phyloP scores from a whole-genome alignment of 2,329 filamentous ascomycete genomes.

The Stagonosporopsis vannaccii region DNA sequence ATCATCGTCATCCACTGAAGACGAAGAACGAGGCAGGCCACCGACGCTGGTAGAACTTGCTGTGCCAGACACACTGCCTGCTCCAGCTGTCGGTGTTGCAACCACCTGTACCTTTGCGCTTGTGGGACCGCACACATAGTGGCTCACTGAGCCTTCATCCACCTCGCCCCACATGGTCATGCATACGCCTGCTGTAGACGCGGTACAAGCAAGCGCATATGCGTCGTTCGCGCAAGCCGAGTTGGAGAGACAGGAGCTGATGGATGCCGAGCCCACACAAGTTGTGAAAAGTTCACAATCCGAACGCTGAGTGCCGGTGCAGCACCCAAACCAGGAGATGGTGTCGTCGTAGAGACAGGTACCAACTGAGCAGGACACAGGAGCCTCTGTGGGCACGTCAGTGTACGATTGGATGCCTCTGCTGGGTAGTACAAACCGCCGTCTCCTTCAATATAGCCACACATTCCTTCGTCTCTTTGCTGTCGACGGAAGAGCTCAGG shows the following conservation, averaged over 20 bases:
- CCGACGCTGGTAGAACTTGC: neutral
- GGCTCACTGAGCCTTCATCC: constrained; percentile 11
- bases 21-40: neutral
- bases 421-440: constrained; percentile 8
- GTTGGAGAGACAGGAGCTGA: constrained; percentile 17
- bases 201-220: constrained; percentile 18
- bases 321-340: constrained; percentile 30
- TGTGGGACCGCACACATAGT: constrained; percentile 23
- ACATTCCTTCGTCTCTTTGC: constrained; percentile 15
- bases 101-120: constrained; percentile 15
- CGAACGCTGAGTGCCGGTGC: constrained; percentile 12
- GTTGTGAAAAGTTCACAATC: constrained; percentile 20
- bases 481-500: constrained; percentile 25
- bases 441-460: constrained; percentile 25
- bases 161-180: constrained; percentile 17
- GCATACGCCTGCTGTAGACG: constrained; percentile 17
- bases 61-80: neutral
- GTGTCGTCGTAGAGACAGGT: constrained; percentile 21
- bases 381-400: constrained; percentile 12
- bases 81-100: constrained; percentile 3
- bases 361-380: constrained; percentile 22
- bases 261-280: constrained; percentile 22
- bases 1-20: neutral
- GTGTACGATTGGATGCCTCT: neutral
- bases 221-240: constrained; percentile 20